Evolutionary conservation across 257 asterid species (phyloP).

Genomic region (Cordia subcordata): DNA sequence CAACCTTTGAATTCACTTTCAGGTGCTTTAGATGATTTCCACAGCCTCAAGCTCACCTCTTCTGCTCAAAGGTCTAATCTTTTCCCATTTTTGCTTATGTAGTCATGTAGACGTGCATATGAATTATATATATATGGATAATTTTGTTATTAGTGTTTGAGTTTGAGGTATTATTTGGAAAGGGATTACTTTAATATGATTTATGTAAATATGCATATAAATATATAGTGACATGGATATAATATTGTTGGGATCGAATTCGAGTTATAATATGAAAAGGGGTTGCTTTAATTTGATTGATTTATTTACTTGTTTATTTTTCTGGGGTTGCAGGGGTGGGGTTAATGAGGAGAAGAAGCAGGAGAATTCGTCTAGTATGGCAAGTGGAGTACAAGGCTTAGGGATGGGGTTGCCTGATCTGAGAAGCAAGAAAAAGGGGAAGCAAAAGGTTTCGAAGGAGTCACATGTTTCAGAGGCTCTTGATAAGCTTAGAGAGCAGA

Average conservation of each 20-base stretch:
- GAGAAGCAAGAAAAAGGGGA: slow-evolving; percentile 79
- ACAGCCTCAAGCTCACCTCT: slow-evolving; percentile 76
- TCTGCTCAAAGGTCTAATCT: slow-evolving; percentile 58
- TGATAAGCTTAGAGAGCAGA: slow-evolving; percentile 92
- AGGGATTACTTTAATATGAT: no score
- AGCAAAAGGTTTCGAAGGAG: slow-evolving; percentile 64
- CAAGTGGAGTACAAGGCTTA: slow-evolving; percentile 67
- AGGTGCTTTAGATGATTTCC: slow-evolving; percentile 99
- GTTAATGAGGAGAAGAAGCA: slow-evolving; percentile 46
- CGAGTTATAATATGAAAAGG: slow-evolving; percentile 2
- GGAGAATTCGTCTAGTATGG: slow-evolving; percentile 26
- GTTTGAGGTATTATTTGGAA: not conserved
- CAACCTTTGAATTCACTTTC: slow-evolving; percentile 15
- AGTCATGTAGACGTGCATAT: no score
- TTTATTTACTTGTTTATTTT: not conserved
- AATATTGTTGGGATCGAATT: no score
- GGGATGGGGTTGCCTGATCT: slow-evolving; percentile 97
- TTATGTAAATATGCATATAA: no score
- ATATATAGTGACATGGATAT: no score
- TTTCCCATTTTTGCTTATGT: not conserved
- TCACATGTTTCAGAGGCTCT: slow-evolving; percentile 87
- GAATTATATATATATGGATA: no score
- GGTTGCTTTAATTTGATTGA: slow-evolving; percentile 1
- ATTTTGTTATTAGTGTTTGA: not conserved
- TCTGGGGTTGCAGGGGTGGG: slow-evolving; percentile 36